Conservation (phyloP, 495 filamentous ascomycete genomes). For the Clohesyomyces aquaticus region DNA sequence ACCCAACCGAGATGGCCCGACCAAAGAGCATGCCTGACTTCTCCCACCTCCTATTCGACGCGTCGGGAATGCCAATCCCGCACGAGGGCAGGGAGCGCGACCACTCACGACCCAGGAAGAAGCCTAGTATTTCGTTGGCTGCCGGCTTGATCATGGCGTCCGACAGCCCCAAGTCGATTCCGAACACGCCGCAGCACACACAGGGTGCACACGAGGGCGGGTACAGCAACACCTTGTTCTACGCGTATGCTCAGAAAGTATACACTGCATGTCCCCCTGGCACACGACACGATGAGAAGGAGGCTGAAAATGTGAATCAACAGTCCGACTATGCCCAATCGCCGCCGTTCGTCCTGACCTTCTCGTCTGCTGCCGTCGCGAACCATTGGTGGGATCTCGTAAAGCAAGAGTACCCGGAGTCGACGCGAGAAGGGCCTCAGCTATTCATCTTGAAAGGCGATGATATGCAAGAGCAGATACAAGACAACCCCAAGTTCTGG, state of each 20-base stretch:
- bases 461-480: constrained; percentile 34
- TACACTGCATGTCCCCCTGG: not conserved
- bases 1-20: constrained; percentile 11
- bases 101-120: constrained; percentile 23
- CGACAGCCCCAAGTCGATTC: constrained; percentile 18
- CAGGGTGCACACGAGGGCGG: not conserved
- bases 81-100: not conserved
- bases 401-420: constrained; percentile 33
- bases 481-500: constrained; percentile 27
- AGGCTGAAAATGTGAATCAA: not conserved
- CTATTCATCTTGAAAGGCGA: constrained; percentile 38
- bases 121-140: constrained; percentile 26
- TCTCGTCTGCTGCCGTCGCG: constrained; percentile 23
- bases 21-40: constrained; percentile 37
- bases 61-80: constrained; percentile 7
- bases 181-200: not conserved
- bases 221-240: constrained; percentile 34
- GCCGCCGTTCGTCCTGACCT: constrained; percentile 28
- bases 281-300: not conserved
- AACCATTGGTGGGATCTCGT: constrained; percentile 39
- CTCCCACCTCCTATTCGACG: constrained; percentile 22
- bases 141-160: constrained; percentile 28
- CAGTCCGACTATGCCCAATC: constrained; percentile 30
- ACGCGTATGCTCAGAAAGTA: constrained; percentile 39
- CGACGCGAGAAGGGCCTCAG: constrained; percentile 27